Evolutionary conservation across 2,329 filamentous ascomycete genomes (phyloP).

Genomic region (Colletotrichum melonis): DNA sequence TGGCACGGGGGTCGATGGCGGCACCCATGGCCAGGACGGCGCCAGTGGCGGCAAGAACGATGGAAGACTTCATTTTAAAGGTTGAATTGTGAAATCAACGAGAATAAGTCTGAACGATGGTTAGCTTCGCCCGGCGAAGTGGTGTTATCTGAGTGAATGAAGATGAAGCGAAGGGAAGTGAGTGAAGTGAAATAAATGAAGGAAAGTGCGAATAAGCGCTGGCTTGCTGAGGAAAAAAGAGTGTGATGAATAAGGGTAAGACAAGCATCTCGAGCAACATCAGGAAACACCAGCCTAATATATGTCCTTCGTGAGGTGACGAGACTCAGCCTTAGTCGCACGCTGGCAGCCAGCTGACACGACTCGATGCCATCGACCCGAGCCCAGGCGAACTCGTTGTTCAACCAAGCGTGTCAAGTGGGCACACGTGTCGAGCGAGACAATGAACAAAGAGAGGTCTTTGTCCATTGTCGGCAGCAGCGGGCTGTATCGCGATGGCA

Average conservation of each 20-base stretch:
- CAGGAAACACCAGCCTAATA: constrained; percentile 8
- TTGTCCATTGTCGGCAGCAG: constrained; percentile 18
- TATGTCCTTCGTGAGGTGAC: background rate
- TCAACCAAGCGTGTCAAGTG: background rate
- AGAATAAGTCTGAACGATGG: constrained; percentile 31
- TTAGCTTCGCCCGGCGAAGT: constrained; percentile 37
- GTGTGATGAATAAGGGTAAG: background rate
- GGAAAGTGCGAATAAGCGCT: background rate
- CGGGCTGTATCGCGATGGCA: constrained; percentile 16
- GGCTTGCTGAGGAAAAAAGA: background rate
- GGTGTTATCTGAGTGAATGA: background rate
- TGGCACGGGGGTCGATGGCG: constrained; percentile 55
- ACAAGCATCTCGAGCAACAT: constrained; percentile 4
- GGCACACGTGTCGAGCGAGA: constrained; percentile 13
- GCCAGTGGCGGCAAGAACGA: constrained; percentile 57
- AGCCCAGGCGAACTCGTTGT: background rate
- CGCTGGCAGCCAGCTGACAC: constrained; percentile 1
- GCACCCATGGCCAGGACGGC: constrained; percentile 58
- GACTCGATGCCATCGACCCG: background rate
- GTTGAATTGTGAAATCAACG: constrained; percentile 4
- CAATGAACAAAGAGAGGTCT: constrained; percentile 12
- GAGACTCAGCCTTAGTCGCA: background rate
- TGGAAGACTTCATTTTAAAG: constrained; percentile 62
- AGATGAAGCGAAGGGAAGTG: background rate
- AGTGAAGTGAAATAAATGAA: background rate